Base-by-base conservation (phyloP, 2,329 filamentous ascomycete species). In the Xylaria sp. region DNA sequence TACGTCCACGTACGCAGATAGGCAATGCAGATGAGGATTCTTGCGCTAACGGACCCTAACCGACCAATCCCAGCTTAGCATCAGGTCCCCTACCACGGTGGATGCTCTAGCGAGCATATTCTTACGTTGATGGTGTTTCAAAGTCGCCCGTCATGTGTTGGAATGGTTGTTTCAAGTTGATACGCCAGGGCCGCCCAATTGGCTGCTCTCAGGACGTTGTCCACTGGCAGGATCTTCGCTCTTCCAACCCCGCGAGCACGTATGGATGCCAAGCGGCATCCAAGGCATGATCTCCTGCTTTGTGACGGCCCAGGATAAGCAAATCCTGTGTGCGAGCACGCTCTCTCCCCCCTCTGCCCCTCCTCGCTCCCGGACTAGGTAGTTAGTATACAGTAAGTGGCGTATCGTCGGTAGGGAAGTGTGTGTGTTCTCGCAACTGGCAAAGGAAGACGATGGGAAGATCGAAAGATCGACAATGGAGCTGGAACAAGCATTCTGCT, bases 141-240 rank as follows among this genome's bases (percentile, higher is more conserved):
- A 63, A 57, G 59, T 59, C 20, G 31, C 56, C 56, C 36, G 65
- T 70, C 62, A 63, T 68, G 68, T 63, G 65, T 70, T 59, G 56
- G 61, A 60, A 58, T 61, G 59, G 63, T 51, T 63, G 68, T 70
- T 70, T 70, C 68, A 70, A 68, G 36, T 66, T 65, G 59, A 66
- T 33, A 59, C 51, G 42, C 33, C 65, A 39, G 31, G 49, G 33
- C 55, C 51, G n/a, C 33, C 20, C 50, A 33, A 70, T 70, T 70
- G 68, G 68, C 47, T 50, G 36, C 47, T 44, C 36, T 44, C 22
- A n/a, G 20, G 58, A 29, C 45, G 25, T 25, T 56, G 54, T 57
- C 64, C 67, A 54, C 58, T 49, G 49, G 25, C 45, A 61, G 65
- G 59, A 61, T 69, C 54, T n/a, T 62, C 59, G 55, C 60, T 57